A percentile compares a stretch with the other conserved stretches of the same genome.
phyloP scores from a whole-genome alignment of 2,329 filamentous ascomycete genomes.

The Paraphoma chrysanthemicola region DNA sequence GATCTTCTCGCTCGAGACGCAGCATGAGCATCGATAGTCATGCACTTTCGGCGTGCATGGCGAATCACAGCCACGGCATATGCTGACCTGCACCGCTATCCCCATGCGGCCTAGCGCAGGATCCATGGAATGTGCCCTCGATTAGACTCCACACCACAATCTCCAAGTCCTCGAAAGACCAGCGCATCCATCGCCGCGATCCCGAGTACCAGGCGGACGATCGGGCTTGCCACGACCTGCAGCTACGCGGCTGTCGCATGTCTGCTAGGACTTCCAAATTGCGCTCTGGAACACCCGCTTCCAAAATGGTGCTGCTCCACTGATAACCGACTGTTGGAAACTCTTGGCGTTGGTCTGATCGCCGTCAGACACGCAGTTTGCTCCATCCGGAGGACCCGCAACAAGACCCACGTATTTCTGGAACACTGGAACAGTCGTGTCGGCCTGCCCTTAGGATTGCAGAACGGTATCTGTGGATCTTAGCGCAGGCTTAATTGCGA shows the following conservation, averaged over 20 bases:
- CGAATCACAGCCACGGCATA: constrained; percentile 1
- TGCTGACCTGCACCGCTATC: neutral
- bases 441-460: neutral
- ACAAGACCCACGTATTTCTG: too few relatives aligned
- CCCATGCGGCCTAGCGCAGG: neutral
- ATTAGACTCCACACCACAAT: neutral
- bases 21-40: too few relatives aligned
- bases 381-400: too few relatives aligned
- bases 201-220: neutral
- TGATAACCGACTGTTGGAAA: constrained; percentile 18
- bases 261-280: neutral
- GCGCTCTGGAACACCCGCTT: constrained; percentile 6
- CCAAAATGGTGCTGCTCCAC: constrained; percentile 18
- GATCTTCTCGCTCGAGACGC: neutral
- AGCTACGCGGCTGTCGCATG: too few relatives aligned
- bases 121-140: neutral
- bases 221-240: too few relatives aligned
- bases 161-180: neutral
- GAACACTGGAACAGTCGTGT: too few relatives aligned
- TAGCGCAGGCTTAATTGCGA: neutral
- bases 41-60: neutral
- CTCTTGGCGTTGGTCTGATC: constrained; percentile 5
- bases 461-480: constrained; percentile 4
- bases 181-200: constrained; percentile 1
- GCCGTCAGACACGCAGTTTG: neutral